Percentiles rank a stretch among this genome's conserved stretches.
phyloP scores from a whole-genome alignment of 257 asterid genomes.

The Capsicum chinense region DNA sequence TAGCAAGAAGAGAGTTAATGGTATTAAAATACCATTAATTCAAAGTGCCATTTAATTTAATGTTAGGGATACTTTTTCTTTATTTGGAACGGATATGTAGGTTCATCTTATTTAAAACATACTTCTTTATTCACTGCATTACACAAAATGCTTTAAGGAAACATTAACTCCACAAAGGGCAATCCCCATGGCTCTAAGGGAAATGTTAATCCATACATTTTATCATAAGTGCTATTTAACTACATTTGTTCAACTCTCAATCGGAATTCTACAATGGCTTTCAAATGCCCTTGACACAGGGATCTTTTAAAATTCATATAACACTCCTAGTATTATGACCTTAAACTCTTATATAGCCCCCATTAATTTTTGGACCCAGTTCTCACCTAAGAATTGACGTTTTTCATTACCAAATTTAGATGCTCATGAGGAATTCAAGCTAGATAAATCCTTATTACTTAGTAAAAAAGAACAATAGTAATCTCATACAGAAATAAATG shows the following conservation, averaged over 20 bases:
- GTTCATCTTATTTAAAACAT: too few relatives aligned
- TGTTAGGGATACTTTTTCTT: too few relatives aligned
- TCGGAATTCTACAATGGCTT: not conserved
- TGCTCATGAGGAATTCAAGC: not conserved
- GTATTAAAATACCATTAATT: too few relatives aligned
- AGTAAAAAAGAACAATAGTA: not conserved
- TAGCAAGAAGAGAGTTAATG: too few relatives aligned
- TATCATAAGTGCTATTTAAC: not conserved
- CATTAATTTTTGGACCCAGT: not conserved
- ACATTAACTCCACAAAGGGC: not conserved
- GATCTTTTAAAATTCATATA: not conserved
- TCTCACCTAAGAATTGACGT: not conserved
- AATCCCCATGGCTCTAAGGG: not conserved
- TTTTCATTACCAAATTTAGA: not conserved
- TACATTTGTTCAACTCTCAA: not conserved
- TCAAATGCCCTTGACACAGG: not conserved
- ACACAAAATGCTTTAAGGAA: too few relatives aligned
- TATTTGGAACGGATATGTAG: too few relatives aligned
- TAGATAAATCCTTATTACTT: not conserved
- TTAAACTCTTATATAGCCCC: not conserved
- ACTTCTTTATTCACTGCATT: too few relatives aligned
- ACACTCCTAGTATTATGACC: not conserved
- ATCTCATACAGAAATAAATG: not conserved
- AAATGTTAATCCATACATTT: not conserved
- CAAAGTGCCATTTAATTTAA: too few relatives aligned